These are phyloP conservation scores for Cucurbitaria berberidis DNA, from an alignment of 2,329 filamentous ascomycete genomes.

Conservation along the genomic window DNA sequence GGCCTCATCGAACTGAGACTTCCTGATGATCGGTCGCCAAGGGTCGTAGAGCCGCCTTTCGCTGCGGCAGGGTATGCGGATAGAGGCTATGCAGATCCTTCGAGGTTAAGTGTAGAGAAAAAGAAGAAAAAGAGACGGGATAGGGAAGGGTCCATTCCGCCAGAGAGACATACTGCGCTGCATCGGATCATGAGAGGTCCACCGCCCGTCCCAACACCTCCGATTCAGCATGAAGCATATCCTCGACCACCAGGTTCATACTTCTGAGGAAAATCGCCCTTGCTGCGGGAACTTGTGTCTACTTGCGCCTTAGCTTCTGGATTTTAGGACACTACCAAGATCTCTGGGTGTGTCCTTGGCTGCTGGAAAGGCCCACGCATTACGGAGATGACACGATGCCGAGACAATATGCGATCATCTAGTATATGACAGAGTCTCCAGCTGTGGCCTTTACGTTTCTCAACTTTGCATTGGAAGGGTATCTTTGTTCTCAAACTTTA, in stretches of 20 bases:
- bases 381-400: neutral
- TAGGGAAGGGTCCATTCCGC: conserved; percentile 35
- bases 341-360: neutral
- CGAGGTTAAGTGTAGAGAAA: conserved; percentile 33
- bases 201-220: conserved; percentile 45
- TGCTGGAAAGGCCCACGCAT: neutral
- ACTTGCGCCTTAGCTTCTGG: neutral
- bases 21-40: conserved; percentile 60
- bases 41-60: conserved; percentile 49
- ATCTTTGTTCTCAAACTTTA: conserved; percentile 12
- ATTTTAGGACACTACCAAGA: neutral
- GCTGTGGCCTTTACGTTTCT: neutral
- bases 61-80: conserved; percentile 48
- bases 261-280: conserved; percentile 11
- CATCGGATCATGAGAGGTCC: conserved; percentile 36
- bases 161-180: conserved; percentile 23
- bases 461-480: conserved; percentile 9
- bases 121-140: conserved; percentile 45
- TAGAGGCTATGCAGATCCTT: conserved; percentile 39
- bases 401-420: conserved; percentile 1
- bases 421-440: conserved; percentile 15
- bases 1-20: conserved; percentile 70
- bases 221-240: conserved; percentile 38
- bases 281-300: neutral
- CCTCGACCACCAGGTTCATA: conserved; percentile 33